phyloP scores from a whole-genome alignment of 2,329 filamentous ascomycete genomes.

The Colletotrichum euphorbiae region DNA sequence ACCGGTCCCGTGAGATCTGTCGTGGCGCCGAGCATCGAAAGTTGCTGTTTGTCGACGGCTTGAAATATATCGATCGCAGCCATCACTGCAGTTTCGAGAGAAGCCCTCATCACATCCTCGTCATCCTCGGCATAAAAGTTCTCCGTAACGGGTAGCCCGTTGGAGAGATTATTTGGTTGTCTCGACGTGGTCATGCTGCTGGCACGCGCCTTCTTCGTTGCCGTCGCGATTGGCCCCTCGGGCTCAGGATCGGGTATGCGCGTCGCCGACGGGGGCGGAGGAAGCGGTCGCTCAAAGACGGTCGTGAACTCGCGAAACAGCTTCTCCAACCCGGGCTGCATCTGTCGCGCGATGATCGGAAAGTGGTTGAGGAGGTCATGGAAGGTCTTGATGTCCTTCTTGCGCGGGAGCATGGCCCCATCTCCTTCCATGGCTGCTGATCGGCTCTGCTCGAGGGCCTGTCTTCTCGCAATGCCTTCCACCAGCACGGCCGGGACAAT shows the following conservation, averaged over 20 bases:
- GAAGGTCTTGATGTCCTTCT: slow-evolving; percentile 93
- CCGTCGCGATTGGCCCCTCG: slow-evolving; percentile 66
- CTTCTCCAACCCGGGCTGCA: slow-evolving; percentile 91
- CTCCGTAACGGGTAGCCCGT: slow-evolving; percentile 65
- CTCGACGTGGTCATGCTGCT: slow-evolving; percentile 56
- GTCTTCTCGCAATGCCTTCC: slow-evolving; percentile 55
- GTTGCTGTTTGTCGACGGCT: slow-evolving; percentile 92
- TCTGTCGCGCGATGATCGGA: slow-evolving; percentile 94
- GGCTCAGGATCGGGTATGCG: slow-evolving; percentile 69
- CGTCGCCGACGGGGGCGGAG: slow-evolving; percentile 74
- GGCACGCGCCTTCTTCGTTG: slow-evolving; percentile 67
- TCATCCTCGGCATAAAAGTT: slow-evolving; percentile 86
- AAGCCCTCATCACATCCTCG: slow-evolving; percentile 88
- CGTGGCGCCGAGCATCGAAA: slow-evolving; percentile 90
- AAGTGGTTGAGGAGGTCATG: slow-evolving; percentile 91
- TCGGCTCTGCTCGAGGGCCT: slow-evolving; percentile 52
- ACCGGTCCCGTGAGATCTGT: slow-evolving; percentile 93
- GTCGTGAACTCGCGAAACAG: slow-evolving; percentile 90
- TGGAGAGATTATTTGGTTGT: slow-evolving; percentile 46
- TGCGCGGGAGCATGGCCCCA: slow-evolving; percentile 66
- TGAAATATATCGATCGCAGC: slow-evolving; percentile 96
- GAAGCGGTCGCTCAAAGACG: slow-evolving; percentile 86
- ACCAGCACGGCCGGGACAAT: slow-evolving; percentile 74
- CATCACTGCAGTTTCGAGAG: slow-evolving; percentile 91
- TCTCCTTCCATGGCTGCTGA: slow-evolving; percentile 54